Evolutionary conservation across 345 rosid genomes (phyloP).

Genomic region (Erodium maritimum): DNA sequence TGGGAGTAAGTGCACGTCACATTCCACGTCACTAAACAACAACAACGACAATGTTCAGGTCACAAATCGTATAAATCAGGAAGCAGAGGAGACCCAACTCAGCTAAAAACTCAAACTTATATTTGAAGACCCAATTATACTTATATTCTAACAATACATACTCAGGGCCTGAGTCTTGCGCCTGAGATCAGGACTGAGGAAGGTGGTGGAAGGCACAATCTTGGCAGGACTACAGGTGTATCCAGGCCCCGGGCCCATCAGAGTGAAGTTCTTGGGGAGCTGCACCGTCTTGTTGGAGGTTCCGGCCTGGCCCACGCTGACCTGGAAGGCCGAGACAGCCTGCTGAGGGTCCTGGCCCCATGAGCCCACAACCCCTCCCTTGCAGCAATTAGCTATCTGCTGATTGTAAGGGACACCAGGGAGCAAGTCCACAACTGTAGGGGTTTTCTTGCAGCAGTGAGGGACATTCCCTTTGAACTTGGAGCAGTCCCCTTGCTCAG

Average conservation of each 20-base stretch:
- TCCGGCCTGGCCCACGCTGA: slow-evolving; percentile 63
- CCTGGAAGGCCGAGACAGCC: slow-evolving; percentile 61
- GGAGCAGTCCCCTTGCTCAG: slow-evolving; percentile 94
- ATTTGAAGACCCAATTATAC: no score
- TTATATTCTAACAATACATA: no score
- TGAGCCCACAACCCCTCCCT: slow-evolving; percentile 69
- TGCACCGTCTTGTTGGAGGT: slow-evolving; percentile 75
- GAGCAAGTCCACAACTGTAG: slow-evolving; percentile 62
- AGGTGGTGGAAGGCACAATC: slow-evolving; percentile 49
- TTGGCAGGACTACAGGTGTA: slow-evolving; percentile 86
- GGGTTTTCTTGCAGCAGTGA: slow-evolving; percentile 71
- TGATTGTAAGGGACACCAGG: slow-evolving; percentile 77
- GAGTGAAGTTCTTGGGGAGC: slow-evolving; percentile 78
- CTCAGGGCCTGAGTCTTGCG: slow-evolving; percentile 72
- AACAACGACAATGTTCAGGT: neutral
- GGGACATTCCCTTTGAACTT: slow-evolving; percentile 78
- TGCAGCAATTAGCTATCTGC: slow-evolving; percentile 74
- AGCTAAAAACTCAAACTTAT: neutral
- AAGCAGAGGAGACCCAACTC: no score
- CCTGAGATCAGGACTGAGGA: slow-evolving; percentile 50
- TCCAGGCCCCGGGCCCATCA: slow-evolving; percentile 75
- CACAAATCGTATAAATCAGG: no score
- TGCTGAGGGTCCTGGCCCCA: slow-evolving; percentile 78
- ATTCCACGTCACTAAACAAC: slow-evolving; percentile 80
- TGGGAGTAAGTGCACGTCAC: slow-evolving; percentile 90